phyloP scores from a whole-genome alignment of 2,329 filamentous ascomycete genomes.

The Ascochyta lentis region DNA sequence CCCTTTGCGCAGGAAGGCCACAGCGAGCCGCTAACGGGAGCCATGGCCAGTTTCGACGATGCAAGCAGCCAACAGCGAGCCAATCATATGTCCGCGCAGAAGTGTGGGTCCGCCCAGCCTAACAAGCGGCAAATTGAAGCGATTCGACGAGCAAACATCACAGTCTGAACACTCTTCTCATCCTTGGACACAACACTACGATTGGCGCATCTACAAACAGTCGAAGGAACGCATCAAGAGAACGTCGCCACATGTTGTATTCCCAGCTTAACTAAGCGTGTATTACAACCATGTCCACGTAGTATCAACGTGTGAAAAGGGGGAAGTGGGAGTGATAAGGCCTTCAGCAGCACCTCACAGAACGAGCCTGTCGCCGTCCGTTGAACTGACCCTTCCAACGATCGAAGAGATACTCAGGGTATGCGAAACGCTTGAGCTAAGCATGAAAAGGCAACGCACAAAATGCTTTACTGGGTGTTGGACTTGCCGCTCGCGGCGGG shows the following conservation, averaged over 20 bases:
- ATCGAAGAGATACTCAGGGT: not conserved
- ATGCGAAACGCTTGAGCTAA: not conserved
- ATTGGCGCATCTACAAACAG: not conserved
- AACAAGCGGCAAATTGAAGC: constrained; percentile 2
- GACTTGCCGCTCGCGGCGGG: constrained; percentile 21
- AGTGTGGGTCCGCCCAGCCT: not conserved
- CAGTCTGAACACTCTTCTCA: not conserved
- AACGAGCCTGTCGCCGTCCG: not conserved
- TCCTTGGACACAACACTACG: not conserved
- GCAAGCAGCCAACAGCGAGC: constrained; percentile 12
- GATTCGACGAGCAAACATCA: not conserved
- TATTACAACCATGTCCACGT: not conserved
- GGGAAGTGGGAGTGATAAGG: not conserved
- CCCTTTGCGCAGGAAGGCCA: not conserved
- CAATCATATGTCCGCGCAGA: constrained; percentile 4
- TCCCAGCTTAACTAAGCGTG: not conserved
- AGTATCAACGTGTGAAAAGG: not conserved
- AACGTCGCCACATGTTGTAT: not conserved
- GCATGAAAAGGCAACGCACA: constrained; percentile 14
- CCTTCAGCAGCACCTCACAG: not conserved
- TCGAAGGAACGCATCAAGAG: not conserved
- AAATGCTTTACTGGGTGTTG: constrained; percentile 24
- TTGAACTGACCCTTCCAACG: too few relatives aligned
- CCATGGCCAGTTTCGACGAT: not conserved
- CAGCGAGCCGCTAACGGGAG: constrained; percentile 4